Percentiles rank a stretch among this genome's conserved stretches.
Conservation (phyloP, 2,329 filamentous ascomycete genomes). For the Aureobasidium pullulans region DNA sequence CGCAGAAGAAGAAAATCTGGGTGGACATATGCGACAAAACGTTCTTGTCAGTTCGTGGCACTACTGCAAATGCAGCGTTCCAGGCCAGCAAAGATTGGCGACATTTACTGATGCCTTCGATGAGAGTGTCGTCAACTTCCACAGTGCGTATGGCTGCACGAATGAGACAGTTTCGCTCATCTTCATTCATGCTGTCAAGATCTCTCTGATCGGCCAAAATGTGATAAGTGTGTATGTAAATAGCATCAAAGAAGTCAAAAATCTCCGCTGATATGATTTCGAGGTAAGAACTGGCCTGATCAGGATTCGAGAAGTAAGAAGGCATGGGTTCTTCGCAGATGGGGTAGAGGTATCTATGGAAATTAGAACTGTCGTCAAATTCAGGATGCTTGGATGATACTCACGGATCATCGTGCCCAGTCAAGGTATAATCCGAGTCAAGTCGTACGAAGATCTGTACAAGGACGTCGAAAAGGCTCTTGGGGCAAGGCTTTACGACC, state of each 20-base stretch:
- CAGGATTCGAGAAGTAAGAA: neutral
- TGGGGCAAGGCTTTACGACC: neutral
- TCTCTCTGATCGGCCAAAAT: neutral
- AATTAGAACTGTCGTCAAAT: neutral
- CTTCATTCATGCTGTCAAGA: neutral
- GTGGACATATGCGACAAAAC: neutral
- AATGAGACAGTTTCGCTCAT: neutral
- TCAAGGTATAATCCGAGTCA: neutral
- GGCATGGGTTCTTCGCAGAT: neutral
- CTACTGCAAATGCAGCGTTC: neutral
- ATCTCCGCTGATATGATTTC: neutral
- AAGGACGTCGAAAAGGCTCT: neutral
- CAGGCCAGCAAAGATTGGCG: neutral
- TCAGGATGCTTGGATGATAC: neutral
- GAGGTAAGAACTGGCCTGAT: neutral
- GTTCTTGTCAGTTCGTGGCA: neutral
- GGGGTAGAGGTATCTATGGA: neutral
- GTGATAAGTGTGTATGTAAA: neutral
- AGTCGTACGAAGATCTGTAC: neutral
- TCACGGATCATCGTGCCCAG: neutral
- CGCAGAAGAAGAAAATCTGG: neutral
- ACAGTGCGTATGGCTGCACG: neutral
- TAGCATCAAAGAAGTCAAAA: neutral
- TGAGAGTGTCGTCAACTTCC: neutral
- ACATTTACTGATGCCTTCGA: neutral